Evolutionary conservation across 352 stramenopile species (phyloP), one percentile per base, ranked within the genome.

Genomic region (Hyaloperonospora arabidopsidis): DNA sequence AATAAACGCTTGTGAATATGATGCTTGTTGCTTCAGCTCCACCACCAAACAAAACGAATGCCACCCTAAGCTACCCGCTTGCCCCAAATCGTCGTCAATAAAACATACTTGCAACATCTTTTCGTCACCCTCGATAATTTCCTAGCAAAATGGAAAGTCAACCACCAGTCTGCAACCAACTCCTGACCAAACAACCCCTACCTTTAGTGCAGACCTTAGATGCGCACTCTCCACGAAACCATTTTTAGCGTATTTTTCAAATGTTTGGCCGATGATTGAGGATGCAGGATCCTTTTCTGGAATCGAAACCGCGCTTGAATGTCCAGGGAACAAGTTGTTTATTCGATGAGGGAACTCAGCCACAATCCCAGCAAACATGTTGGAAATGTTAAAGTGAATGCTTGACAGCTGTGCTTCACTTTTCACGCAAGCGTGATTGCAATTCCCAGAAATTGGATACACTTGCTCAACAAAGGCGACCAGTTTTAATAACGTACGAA

Each of bases 401-500:
- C 46, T 75, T 25, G 70, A 65, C 29, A 70, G 49, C 54, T 65
- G 51, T 49, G 45, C 22, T 35, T 21, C 32, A 38, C n/a, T 32
- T 18, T 36, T 54, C 17, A 43, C 39, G 46, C 25, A 12, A 48
- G 13, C 22, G 19, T 6, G 0, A 5, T 51, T 48, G 19, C 41
- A 35, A 15, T 40, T 51, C 21, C 44, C 52, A 4, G 49, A 41
- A 5, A 78, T 50, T 17, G 76, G 67, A 53, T 74, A 89, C 21
- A 85, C 68, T 12, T 71, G 49, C 59, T 93, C 83, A n/a, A 93
- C 69, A 54, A 93, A 91, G 4, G 72, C 2, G 14, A 89, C 67
- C 17, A 93, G 47, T 32, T 76, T 79, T n/a, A 91, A 73, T 1
- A 94, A 38, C 1, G 81, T 80, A 12, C 81, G 68, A 57, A 91